Base-by-base conservation (phyloP, 2,329 filamentous ascomycete species). In the Colletotrichum sp. region DNA sequence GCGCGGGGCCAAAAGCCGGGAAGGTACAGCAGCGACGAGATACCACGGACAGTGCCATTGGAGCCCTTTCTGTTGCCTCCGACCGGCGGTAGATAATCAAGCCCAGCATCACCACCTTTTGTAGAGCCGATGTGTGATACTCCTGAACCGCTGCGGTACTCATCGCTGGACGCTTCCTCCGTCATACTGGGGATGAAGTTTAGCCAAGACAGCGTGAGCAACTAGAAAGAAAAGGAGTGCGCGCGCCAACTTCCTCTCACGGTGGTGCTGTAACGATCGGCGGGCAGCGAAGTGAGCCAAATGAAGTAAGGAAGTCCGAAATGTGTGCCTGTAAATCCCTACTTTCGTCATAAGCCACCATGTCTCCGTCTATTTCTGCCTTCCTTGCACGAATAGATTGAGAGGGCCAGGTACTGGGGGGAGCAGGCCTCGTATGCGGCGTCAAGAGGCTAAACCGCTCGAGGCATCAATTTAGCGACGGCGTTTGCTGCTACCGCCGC, bases 301-400 rank as follows among this genome's bases (percentile, higher is more conserved):
- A 24, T 10, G 36, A 28, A 30, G 24, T 26, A 66, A 63, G 32
- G 71, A 39, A 39, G 21, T 52, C n/a, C 44, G 62, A 15, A n/a
- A 24, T 28, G 39, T 10, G 59, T 60, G 55, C 55, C 62, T 30
- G 72, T 39, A n/a, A 60, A 66, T 65, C 59, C 49, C 21, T 49
- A 49, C 39, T 44, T 13, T 67, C 36, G 52, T 75, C 72, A 75
- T 72, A 34, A 39, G 57, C 49, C 34, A 24, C 60, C 34, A 66
- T 39, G 24, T 55, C 65, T 39, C 32, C 32, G 34, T 68, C 30
- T 59, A 59, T 59, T 28, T 34, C 26, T 59, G 69, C 62, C 49
- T 24, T 75, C 55, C 69, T 59, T 72, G 69, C 57, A 63, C 69
- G 57, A 39, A 75, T 32, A 55, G 34, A 66, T 74, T 57, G 36